Evolutionary conservation across 768 basidiomycete species (phyloP).

Genomic region (Asterophora parasitica): DNA sequence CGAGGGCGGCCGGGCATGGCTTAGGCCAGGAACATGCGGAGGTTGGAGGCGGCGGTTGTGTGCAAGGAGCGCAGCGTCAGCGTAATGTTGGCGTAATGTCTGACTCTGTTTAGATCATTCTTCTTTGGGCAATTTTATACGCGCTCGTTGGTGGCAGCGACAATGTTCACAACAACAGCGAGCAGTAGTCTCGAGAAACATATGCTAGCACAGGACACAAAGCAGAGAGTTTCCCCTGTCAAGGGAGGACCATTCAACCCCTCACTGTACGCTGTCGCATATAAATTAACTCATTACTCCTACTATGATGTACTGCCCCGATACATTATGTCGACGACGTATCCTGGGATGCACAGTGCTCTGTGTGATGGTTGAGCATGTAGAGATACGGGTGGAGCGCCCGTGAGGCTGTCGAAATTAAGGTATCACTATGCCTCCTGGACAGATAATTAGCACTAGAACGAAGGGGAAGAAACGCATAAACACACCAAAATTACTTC

Average conservation of each 20-base stretch:
- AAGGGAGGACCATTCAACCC: neutral
- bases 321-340: too few species aligned
- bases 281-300: neutral
- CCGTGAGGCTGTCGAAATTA: neutral
- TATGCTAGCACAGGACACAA: neutral
- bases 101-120: slow-evolving; percentile 16
- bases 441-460: neutral
- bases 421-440: too few species aligned
- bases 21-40: slow-evolving; percentile 19
- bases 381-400: neutral
- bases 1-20: slow-evolving; percentile 49
- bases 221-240: neutral
- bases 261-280: neutral
- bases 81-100: slow-evolving; percentile 6
- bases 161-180: neutral
- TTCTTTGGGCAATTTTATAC: slow-evolving; percentile 7
- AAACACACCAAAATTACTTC: slow-evolving; percentile 23
- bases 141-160: neutral
- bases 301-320: neutral
- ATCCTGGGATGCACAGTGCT: neutral
- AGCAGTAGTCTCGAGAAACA: neutral
- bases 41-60: neutral
- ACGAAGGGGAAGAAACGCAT: neutral
- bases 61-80: slow-evolving; percentile 4
- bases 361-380: neutral